Base-by-base conservation (phyloP, 441 rosid species). In the Erysimum pusillum region DNA sequence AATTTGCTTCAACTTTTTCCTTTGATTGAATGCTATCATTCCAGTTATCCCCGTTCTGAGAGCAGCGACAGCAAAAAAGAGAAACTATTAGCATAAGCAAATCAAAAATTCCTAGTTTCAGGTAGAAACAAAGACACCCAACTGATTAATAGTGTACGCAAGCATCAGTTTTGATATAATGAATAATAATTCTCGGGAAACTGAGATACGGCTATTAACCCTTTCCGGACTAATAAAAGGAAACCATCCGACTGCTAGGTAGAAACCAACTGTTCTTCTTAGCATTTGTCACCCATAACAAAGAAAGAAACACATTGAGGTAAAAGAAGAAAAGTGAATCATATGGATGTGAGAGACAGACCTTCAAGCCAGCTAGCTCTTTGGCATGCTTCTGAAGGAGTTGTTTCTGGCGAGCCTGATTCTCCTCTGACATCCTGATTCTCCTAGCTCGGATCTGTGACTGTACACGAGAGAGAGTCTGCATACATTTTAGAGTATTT, bases 321-420 rank as follows among this genome's bases (percentile, higher is more conserved):
- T 4, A 18, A 14, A 22, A 12, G 14, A 18, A 34, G 56, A 17
- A 38, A 59, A 39, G 48, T 28, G 35, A 25, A 22, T 38, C 2
- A 42, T 42, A 65, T 2, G n/a, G 18, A 18, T 28, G 1, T 49
- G 53, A 71, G 53, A 39, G 14, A 46, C 11, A 64, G 3, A 90
- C 99, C 91, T 80, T 87, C 54, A 85, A 72, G 75, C 82, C 88
- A 73, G 85, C 89, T 56, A 88, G 78, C 85, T 96, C 95, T 76
- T 86, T 88, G 3, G 92, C 99, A 73, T 92, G 98, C 76, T 95
- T 93, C 75, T 96, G 97, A 69, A 90, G 76, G 39, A 93, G 89
- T 75, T 90, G 99, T 42, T 84, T 87, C 79, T 90, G 99, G 34
- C 93, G 90, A 68, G 91, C 91, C 61, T 89, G 97, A 79, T 90